Evolutionary conservation across 2,329 filamentous ascomycete genomes (phyloP), one percentile per base, ranked within the genome.

Genomic region (Lizonia empirigonia): DNA sequence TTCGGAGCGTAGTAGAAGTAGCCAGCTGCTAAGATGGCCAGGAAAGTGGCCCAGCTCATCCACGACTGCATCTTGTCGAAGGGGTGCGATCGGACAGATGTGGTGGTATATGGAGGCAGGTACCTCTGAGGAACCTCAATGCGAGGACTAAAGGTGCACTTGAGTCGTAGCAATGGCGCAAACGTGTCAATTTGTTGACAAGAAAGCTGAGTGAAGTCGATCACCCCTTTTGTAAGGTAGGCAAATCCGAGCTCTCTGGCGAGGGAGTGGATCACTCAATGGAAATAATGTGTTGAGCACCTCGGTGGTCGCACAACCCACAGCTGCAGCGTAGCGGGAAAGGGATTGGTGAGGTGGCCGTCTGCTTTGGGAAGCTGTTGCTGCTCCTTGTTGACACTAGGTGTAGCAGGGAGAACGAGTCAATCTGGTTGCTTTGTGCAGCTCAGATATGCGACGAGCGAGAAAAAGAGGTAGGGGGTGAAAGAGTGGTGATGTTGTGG

Each of bases 11-110:
- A 65, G 58, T 72, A 72, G 39, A 57, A 67, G 52, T 65, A 67
- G 18, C 53, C 53, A 13, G 53, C 67, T 22, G 59, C 69, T 30
- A 50, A 56, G 40, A 72, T 55, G 57, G 60, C 63, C 50, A 74
- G 44, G 44, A 71, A 64, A 26, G 67, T 51, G 22, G 58, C 62
- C 71, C 71, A 74, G 55, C 60, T 72, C 53, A 62, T 55, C 67
- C 63, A 69, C 18, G 65, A 47, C 58, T 70, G 62, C 68, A 72
- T 71, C 47, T 34, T 66, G 53, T 24, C 30, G 50, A 32, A 12
- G 24, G 12, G 12, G 24, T 48, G 37, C 23, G n/a, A 16, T 32
- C 29, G 27, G 15, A 13, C 8, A 23, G 19, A 18, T 30, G 15
- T 30, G 18, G 9, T 35, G 38, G 16, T 15, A 27, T 8, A 20